Base-by-base conservation (phyloP, 208 protist genomes). In the Trypanosoma boissoni region DNA sequence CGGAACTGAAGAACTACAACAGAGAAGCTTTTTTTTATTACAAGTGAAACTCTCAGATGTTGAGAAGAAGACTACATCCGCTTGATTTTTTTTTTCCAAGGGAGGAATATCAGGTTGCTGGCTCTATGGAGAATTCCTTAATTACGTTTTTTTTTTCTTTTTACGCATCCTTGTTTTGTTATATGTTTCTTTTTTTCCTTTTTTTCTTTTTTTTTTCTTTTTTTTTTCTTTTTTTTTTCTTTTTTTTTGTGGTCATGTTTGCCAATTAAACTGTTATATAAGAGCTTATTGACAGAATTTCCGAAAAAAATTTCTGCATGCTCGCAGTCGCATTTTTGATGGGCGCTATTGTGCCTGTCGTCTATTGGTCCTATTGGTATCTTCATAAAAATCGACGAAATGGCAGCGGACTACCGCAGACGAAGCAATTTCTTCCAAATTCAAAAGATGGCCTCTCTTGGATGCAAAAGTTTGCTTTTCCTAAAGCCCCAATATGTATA, bases 401-500 rank as follows among this genome's bases (percentile, higher is more conserved):
- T 18, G 42, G 27, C 4, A 8, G 32, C 31, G 20, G 46, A n/a
- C 55, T 64, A 50, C 46, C 49, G 20, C 44, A 51, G 50, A 50
- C 62, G 10, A 72, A 67, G 57, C 51, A 46, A 32, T 34, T 14
- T 27, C 26, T 21, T 65, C 68, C 24, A 58, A 76, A 3, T 32
- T 85, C 37, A n/a, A n/a, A n/a, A n/a, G n/a, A n/a, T n/a, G n/a
- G n/a, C n/a, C n/a, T n/a, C n/a, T 56, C 18, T 29, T 60, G 46
- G 28, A 69, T 90, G 36, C 75, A 64, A 37, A 43, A 72, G 9
- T 60, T 74, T 14, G 32, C 72, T 28, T 84, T 94, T 62, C 41
- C 72, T 18, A 80, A 76, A 0, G 64, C 57, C 18, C 78, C 74
- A 41, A 55, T 94, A 21, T 91, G 86, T 67, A 64, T 90, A 48